Evolutionary conservation across 768 basidiomycete genomes (phyloP).

Genomic region (Candolleomyces aberdarensis): DNA sequence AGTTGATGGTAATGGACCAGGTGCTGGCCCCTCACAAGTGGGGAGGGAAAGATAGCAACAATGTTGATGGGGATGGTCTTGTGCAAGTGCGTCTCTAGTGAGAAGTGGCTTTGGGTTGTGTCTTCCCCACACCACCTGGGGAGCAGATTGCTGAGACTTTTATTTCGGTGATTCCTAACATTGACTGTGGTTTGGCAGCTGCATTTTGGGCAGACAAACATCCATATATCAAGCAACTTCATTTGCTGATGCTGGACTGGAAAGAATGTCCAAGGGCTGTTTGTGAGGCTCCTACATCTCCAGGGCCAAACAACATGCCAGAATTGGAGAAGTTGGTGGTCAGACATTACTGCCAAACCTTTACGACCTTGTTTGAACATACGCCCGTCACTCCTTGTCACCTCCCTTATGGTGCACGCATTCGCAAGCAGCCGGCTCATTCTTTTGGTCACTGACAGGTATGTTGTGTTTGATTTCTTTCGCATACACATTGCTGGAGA

Average conservation of each 20-base stretch:
- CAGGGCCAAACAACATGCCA: too few species aligned
- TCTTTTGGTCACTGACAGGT: not conserved
- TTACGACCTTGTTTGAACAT: not conserved
- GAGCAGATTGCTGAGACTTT: constrained; percentile 10
- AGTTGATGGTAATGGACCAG: constrained; percentile 2
- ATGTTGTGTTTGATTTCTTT: not conserved
- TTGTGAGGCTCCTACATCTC: not conserved
- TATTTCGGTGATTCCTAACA: not conserved
- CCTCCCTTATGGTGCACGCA: not conserved
- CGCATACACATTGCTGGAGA: too few species aligned
- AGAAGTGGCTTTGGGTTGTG: not conserved
- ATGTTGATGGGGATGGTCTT: not conserved
- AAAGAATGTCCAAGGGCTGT: not conserved
- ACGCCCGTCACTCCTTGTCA: not conserved
- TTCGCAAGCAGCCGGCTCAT: not conserved
- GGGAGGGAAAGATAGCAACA: not conserved
- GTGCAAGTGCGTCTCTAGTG: not conserved
- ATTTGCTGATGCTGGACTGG: not conserved
- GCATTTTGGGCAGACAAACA: not conserved
- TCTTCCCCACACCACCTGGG: not conserved
- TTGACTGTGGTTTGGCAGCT: not conserved
- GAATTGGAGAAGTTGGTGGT: not conserved
- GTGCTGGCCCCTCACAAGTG: not conserved
- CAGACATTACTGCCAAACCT: not conserved
- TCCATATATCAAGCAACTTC: not conserved